Conservation (phyloP, 345 rosid species). For the Trapa incisa region DNA sequence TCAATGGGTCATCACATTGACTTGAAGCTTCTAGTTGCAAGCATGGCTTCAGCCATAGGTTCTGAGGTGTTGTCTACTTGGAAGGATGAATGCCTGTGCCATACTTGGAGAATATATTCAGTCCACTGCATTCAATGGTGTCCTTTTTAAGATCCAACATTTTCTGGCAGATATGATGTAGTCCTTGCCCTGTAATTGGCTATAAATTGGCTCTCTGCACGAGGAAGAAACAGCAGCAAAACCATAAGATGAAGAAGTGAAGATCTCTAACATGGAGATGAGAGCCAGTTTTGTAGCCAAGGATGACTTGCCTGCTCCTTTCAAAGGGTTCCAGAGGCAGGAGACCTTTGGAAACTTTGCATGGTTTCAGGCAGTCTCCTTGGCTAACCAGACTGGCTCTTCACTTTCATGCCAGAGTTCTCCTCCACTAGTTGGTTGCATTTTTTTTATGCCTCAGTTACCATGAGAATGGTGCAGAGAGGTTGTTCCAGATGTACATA, state of each 20-base stretch:
- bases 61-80: neutral
- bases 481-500: neutral
- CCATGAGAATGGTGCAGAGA: neutral
- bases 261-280: neutral
- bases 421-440: neutral
- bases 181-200: neutral
- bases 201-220: neutral
- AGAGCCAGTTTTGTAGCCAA: conserved; percentile 5
- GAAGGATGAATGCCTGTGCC: neutral
- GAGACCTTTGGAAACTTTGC: neutral
- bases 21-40: neutral
- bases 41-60: neutral
- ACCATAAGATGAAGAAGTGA: neutral
- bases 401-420: neutral
- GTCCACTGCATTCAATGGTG: neutral
- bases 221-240: neutral
- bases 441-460: neutral
- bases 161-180: neutral
- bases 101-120: conserved; percentile 2
- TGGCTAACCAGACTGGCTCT: conserved; percentile 3
- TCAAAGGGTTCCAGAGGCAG: neutral
- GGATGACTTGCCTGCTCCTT: conserved; percentile 5
- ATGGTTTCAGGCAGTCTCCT: conserved; percentile 4
- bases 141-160: neutral
- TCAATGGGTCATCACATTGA: neutral